phyloP scores from a whole-genome alignment of 345 rosid species.

The Psidium guajava region DNA sequence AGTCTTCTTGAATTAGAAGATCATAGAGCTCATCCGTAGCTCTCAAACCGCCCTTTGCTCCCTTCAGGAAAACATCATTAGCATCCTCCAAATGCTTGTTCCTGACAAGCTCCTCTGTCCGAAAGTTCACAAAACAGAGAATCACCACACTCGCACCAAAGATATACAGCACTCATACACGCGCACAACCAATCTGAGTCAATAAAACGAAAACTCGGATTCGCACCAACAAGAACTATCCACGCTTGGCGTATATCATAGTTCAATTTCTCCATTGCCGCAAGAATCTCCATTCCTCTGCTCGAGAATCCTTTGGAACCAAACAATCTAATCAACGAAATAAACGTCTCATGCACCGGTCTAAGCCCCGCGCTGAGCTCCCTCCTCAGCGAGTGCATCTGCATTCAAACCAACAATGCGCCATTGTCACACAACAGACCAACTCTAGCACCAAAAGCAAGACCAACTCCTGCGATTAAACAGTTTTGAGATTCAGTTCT shows the following conservation, averaged over 20 bases:
- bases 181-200: background rate
- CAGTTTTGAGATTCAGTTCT: background rate
- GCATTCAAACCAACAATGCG: slow-evolving; percentile 7
- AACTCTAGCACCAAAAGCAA: background rate
- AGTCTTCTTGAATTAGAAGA: slow-evolving; percentile 75
- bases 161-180: background rate
- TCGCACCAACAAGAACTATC: slow-evolving; percentile 80
- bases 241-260: slow-evolving; percentile 83
- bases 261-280: slow-evolving; percentile 74
- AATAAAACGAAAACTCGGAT: background rate
- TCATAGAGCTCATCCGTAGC: slow-evolving; percentile 84
- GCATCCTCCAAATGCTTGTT: slow-evolving; percentile 75
- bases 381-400: slow-evolving; percentile 86
- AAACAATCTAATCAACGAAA: slow-evolving; percentile 55
- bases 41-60: slow-evolving; percentile 69
- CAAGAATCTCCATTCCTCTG: slow-evolving; percentile 65
- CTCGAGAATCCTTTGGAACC: slow-evolving; percentile 65
- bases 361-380: slow-evolving; percentile 70
- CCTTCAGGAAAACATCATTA: slow-evolving; percentile 75
- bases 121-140: slow-evolving; percentile 2
- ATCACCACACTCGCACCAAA: background rate
- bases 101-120: slow-evolving; percentile 70
- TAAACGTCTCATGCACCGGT: slow-evolving; percentile 79
- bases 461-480: background rate
- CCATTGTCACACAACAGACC: background rate